Conservation (phyloP, 768 basidiomycete genomes). For the Agrocybe praecox region DNA sequence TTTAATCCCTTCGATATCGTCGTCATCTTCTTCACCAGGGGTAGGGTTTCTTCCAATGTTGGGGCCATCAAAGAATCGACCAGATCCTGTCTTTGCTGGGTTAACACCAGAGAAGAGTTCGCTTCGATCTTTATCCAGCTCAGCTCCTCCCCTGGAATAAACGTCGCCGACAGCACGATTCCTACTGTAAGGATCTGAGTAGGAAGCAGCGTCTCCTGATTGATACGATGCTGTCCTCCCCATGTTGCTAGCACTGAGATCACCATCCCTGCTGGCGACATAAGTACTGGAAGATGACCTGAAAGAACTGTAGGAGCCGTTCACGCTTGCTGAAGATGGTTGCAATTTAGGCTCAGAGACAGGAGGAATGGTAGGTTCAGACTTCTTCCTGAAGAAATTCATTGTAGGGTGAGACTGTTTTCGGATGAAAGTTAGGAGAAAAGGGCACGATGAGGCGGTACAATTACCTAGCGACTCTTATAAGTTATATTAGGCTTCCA, state of each 20-base stretch:
- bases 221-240: conserved; percentile 20
- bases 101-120: conserved; percentile 81
- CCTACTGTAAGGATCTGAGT: conserved; percentile 51
- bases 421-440: not conserved
- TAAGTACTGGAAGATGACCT: conserved; percentile 65
- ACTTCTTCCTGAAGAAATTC: conserved; percentile 73
- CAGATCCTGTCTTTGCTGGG: conserved; percentile 59
- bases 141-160: conserved; percentile 63
- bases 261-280: conserved; percentile 69
- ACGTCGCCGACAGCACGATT: conserved; percentile 59
- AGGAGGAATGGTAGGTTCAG: conserved; percentile 70
- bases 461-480: no score
- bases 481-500: no score
- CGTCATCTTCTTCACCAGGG: conserved; percentile 76
- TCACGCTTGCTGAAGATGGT: conserved; percentile 19
- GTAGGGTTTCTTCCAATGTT: conserved; percentile 43
- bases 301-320: conserved; percentile 12
- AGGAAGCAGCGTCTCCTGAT: conserved; percentile 17
- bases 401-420: conserved; percentile 36
- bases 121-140: conserved; percentile 66
- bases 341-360: conserved; percentile 38
- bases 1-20: conserved; percentile 95
- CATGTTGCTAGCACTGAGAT: conserved; percentile 43
- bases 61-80: conserved; percentile 73
- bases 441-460: not conserved